phyloP scores from a whole-genome alignment of 2,329 filamentous ascomycete species.

The Exophiala xenobiotica region DNA sequence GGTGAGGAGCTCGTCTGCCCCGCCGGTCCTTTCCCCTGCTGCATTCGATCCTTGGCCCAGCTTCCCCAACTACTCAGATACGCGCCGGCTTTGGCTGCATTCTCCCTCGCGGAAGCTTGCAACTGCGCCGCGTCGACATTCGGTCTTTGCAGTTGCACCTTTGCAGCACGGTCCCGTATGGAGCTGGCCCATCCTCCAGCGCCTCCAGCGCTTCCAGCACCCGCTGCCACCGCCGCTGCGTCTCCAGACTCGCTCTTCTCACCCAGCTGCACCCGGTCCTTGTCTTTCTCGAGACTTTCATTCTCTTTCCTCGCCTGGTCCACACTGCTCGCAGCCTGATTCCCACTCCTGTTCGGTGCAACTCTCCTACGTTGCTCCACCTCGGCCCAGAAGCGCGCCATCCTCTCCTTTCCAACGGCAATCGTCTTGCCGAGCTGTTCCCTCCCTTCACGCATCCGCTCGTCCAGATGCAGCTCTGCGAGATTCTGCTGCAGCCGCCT shows the following conservation, averaged over 20 bases:
- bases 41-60: constrained; percentile 53
- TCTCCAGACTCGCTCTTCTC: not conserved
- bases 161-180: constrained; percentile 29
- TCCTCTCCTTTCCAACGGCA: constrained; percentile 77
- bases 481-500: constrained; percentile 87
- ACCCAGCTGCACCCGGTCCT: not conserved
- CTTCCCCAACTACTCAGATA: constrained; percentile 64
- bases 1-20: no score
- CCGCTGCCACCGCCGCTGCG: not conserved
- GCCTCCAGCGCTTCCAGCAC: not conserved
- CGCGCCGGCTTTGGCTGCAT: constrained; percentile 57
- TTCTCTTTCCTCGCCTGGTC: constrained; percentile 19
- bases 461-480: constrained; percentile 88
- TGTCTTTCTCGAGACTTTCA: not conserved
- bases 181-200: constrained; percentile 32
- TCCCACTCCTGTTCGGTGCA: constrained; percentile 1
- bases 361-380: constrained; percentile 10
- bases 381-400: constrained; percentile 27
- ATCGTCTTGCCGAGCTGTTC: constrained; percentile 87
- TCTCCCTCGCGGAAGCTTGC: constrained; percentile 55
- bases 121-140: constrained; percentile 53
- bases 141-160: constrained; percentile 31
- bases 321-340: not conserved
- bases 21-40: constrained; percentile 6
- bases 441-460: constrained; percentile 76